A percentile compares a stretch with the other conserved stretches of the same genome.
These are phyloP conservation scores for Calocera viscosa DNA, from an alignment of 768 basidiomycete genomes.

Conservation along the genomic window DNA sequence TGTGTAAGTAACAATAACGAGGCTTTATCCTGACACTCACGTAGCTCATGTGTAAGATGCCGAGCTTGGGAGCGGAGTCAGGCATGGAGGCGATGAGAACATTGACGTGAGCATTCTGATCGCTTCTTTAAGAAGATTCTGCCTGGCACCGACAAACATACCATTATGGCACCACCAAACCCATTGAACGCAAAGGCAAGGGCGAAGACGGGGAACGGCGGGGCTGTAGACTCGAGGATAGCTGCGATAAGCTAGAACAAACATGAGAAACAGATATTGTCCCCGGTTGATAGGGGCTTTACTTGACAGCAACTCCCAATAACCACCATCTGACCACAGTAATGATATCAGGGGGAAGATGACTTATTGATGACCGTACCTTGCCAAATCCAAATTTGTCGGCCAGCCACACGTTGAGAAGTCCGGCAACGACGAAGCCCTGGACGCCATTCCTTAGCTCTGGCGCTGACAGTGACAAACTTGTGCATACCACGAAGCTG, in stretches of 20 bases:
- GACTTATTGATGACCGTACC: background rate
- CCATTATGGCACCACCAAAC: conserved; percentile 37
- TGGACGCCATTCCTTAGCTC: background rate
- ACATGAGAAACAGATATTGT: background rate
- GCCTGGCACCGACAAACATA: conserved; percentile 19
- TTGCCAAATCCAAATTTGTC: conserved; percentile 1
- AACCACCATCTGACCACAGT: background rate
- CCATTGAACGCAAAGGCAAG: conserved; percentile 35
- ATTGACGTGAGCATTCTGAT: conserved; percentile 39
- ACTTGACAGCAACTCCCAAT: background rate
- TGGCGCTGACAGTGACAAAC: background rate
- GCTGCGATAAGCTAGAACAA: conserved; percentile 26
- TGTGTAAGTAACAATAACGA: too few species aligned
- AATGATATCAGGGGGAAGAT: background rate
- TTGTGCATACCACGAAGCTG: background rate
- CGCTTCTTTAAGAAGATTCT: background rate
- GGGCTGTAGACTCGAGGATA: conserved; percentile 30
- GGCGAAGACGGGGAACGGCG: conserved; percentile 37
- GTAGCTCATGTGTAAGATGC: conserved; percentile 32
- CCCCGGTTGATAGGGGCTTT: background rate
- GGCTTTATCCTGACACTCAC: too few species aligned
- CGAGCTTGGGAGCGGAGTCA: conserved; percentile 31
- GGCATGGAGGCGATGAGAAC: conserved; percentile 34
- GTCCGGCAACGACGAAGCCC: background rate
- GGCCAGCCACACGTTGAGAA: conserved; percentile 1